phyloP scores from a whole-genome alignment of 495 filamentous ascomycete species.

The Penicillium lividum region DNA sequence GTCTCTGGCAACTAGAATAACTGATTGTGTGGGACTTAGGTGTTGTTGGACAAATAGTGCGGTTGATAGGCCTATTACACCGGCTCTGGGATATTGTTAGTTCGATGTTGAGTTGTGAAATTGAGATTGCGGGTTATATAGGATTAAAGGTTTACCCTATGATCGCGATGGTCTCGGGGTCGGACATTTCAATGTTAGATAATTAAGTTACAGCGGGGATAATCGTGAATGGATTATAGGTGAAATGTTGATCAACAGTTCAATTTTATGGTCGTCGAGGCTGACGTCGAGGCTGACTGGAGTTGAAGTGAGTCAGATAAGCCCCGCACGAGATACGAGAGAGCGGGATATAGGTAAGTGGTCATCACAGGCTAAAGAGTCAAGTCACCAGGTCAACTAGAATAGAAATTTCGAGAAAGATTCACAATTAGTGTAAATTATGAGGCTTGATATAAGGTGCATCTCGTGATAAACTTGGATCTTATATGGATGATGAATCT shows the following conservation, averaged over 20 bases:
- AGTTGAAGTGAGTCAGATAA: slow-evolving; percentile 1
- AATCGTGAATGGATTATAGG: not conserved
- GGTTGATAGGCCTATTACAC: slow-evolving; percentile 58
- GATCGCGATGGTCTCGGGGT: slow-evolving; percentile 44
- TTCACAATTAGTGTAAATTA: not conserved
- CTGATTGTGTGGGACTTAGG: slow-evolving; percentile 33
- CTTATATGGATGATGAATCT: not conserved
- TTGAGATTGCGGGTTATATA: not conserved
- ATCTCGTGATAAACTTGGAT: not conserved
- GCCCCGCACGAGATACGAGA: slow-evolving; percentile 1
- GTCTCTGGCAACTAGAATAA: slow-evolving; percentile 58
- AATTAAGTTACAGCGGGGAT: not conserved
- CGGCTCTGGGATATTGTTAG: slow-evolving; percentile 46
- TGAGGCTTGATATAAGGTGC: slow-evolving; percentile 4
- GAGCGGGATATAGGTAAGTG: not conserved
- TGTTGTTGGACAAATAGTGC: slow-evolving; percentile 52
- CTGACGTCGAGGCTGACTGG: not conserved
- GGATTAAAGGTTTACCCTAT: slow-evolving; percentile 36
- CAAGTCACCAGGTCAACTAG: not conserved
- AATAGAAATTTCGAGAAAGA: no score
- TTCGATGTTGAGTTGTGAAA: not conserved
- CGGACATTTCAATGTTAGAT: slow-evolving; percentile 15
- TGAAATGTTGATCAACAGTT: not conserved
- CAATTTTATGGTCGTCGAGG: not conserved
- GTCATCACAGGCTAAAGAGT: not conserved